Base-by-base conservation (phyloP, 2,329 filamentous ascomycete species). In the Basipetospora chlamydospora region DNA sequence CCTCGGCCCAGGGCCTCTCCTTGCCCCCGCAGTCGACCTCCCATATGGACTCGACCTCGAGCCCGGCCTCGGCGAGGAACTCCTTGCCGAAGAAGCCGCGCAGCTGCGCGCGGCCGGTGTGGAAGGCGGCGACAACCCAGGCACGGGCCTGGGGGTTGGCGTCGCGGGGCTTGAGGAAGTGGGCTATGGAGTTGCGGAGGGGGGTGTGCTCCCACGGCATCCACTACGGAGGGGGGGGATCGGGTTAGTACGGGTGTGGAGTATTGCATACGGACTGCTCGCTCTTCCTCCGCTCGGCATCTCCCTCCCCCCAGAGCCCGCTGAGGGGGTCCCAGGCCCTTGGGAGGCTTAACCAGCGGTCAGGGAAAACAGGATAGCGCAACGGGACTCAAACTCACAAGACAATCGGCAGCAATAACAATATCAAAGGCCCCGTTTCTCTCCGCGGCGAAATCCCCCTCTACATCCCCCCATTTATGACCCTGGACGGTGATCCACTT, bases 201-300 rank as follows among this genome's bases (percentile, higher is more conserved):
- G 76, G 79, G n/a, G 55, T 63, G 53, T 85, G 80, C 59, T 84
- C 70, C 60, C 67, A 68, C 2, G 73, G 70, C 75, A 84, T 82
- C 79, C 80, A 85, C 34, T 37, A n/a, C 12, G 17, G 6, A n/a
- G n/a, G 12, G 4, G 26, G 26, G 17, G 5, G 6, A 6, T 30
- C 17, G 11, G 26, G 26, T 30, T 30, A 30, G 28, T 13, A 30
- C 17, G 15, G n/a, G n/a, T n/a, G n/a, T n/a, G n/a, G n/a, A n/a
- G n/a, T n/a, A n/a, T n/a, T n/a, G n/a, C n/a, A n/a, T n/a, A n/a
- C n/a, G n/a, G n/a, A n/a, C n/a, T n/a, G n/a, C n/a, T n/a, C n/a
- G n/a, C n/a, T n/a, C n/a, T n/a, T n/a, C n/a, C n/a, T n/a, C n/a
- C n/a, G n/a, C n/a, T n/a, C n/a, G n/a, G n/a, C n/a, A n/a, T n/a